Evolutionary conservation across 495 filamentous ascomycete species (phyloP), one percentile per base, ranked within the genome.

Genomic region (Aspergillus baeticus): DNA sequence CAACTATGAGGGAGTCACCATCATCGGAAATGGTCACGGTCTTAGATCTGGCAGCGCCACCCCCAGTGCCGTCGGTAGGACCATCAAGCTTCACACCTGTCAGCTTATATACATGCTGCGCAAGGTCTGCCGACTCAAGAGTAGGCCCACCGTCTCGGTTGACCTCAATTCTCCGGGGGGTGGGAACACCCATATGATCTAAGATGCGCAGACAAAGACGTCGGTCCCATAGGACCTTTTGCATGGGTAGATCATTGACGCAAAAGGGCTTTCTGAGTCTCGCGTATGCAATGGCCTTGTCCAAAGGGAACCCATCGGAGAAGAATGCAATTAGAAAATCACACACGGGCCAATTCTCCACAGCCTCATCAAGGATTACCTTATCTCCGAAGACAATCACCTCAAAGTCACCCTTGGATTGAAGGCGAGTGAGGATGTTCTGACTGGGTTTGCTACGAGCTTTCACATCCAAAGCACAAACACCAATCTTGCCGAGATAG

Each of bases 281-380:
- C 39, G 89, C 88, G 69, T 99, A 99, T 13, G 91, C 88, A 63
- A 98, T 95, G 5, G 94, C 95, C 69, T 98, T 99, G 43, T 99
- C 92, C 31, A 99, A 74, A 0, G 94, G 94, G 60, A 99, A 99
- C 0, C 94, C 94, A 69, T 96, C 92, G 0, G 91, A 96, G 73
- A 96, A 99, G 72, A 99, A 99, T 17, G 91, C 93, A 44, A 99
- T 94, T 18, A 99, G 76, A 63, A 94, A 99, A 71, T 99, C 94
- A 69, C 91, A 84, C 29, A 82, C 70, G 3, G 78, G 79, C 79
- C 78, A 83, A 63, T 85, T 83, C 55, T 80, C 80, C 66, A 83
- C 75, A 73, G 84, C 84, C 79, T 98, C 94, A 59, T 99, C 94
- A 42, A 98, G 77, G 59, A 99, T 98, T 46, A 96, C 90, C 67